Conservation (phyloP, 129 eudicot genomes). For the Flaveria linearis region DNA sequence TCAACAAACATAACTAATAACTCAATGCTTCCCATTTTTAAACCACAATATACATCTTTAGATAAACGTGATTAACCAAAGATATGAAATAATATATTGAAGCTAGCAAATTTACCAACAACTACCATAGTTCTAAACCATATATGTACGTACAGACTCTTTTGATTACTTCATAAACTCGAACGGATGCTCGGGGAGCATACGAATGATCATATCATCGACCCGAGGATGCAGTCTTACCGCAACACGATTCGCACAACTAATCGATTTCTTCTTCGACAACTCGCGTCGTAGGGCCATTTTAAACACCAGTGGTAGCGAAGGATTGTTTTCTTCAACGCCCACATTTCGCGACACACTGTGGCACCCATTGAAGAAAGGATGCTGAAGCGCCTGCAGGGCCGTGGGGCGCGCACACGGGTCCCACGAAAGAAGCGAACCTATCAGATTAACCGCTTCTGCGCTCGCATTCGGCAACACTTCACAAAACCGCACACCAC, state of each 20-base stretch:
- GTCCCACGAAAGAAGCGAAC: conserved; percentile 1
- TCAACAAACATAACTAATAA: no score
- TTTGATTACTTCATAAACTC: neutral
- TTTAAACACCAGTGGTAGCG: neutral
- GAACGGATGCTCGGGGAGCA: neutral
- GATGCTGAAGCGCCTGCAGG: neutral
- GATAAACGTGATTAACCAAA: no score
- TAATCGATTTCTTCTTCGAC: neutral
- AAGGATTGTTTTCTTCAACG: neutral
- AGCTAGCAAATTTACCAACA: no score
- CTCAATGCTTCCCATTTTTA: no score
- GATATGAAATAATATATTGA: neutral
- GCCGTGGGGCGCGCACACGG: neutral
- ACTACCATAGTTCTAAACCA: no score
- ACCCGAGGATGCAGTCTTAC: no score
- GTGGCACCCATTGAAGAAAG: neutral
- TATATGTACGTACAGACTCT: no score
- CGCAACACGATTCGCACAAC: neutral
- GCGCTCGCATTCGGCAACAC: conserved; percentile 15
- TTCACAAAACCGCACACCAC: neutral
- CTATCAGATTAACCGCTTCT: neutral
- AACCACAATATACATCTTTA: no score
- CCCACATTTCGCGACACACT: neutral
- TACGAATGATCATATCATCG: neutral
- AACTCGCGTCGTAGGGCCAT: neutral